phyloP scores from a whole-genome alignment of 225 moss, liverwort and hornwort genomes.

The Polytrichum commune region DNA sequence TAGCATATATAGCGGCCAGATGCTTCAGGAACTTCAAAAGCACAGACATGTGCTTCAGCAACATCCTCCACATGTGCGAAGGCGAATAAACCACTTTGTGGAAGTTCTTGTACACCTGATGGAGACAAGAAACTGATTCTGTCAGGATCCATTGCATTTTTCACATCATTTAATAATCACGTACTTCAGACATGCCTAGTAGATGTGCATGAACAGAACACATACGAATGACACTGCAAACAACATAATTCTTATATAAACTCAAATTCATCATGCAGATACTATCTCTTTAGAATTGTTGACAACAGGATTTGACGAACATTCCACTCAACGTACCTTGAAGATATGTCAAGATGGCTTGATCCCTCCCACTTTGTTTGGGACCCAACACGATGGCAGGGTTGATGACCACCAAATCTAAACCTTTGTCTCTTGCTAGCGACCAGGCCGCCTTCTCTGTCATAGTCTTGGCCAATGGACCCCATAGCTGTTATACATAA shows the following conservation, averaged over 20 bases:
- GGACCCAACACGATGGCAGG: slow-evolving; percentile 69
- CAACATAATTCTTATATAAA: background rate
- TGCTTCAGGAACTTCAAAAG: slow-evolving; percentile 63
- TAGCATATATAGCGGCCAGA: slow-evolving; percentile 82
- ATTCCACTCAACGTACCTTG: slow-evolving; percentile 20
- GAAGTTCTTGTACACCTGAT: slow-evolving; percentile 35
- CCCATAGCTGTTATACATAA: slow-evolving; percentile 61
- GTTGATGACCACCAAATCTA: slow-evolving; percentile 92
- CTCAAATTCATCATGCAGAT: background rate
- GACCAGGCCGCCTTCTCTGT: slow-evolving; percentile 89
- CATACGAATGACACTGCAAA: background rate
- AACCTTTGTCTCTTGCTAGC: slow-evolving; percentile 74
- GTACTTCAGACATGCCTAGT: background rate
- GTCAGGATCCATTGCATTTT: background rate
- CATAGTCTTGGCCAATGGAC: slow-evolving; percentile 77
- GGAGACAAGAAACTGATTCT: no score
- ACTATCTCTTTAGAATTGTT: background rate
- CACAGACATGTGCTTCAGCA: slow-evolving; percentile 70
- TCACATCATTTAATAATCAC: background rate
- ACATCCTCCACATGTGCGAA: slow-evolving; percentile 86
- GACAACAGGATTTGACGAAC: background rate
- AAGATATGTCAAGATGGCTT: slow-evolving; percentile 55
- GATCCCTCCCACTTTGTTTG: slow-evolving; percentile 43
- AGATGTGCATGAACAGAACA: background rate
- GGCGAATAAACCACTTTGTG: slow-evolving; percentile 70